Evolutionary conservation across 352 stramenopile species (phyloP), one percentile per base, ranked within the genome.

Genomic region (Globisporangium cederbergense): DNA sequence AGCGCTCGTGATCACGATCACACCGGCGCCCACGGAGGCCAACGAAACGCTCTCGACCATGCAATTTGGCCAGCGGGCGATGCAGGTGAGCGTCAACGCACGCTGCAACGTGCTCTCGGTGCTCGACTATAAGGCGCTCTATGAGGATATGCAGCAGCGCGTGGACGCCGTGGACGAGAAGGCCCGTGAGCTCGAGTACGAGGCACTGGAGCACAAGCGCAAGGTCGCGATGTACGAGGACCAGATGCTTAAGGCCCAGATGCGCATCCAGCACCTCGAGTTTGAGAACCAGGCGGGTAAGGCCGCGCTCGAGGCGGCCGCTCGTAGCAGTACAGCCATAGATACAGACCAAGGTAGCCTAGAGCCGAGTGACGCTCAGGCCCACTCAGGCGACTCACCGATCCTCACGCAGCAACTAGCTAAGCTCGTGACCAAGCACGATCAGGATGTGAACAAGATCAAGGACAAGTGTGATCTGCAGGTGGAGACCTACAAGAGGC

Each of bases 61-160:
- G 22, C 79, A 86, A n/a, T 91, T 93, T 52, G 83, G 84, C 4
- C 83, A 92, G 60, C 76, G 83, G 4, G 83, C 83, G 18, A 89
- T 90, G 81, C 66, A 88, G 38, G 81, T 92, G 32, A 45, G 72
- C 4, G 81, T 92, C n/a, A 67, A 75, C 46, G 81, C 83, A 14
- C 76, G 86, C 38, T 76, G 77, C 25, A 88, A 87, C 43, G 78
- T 85, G 18, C 63, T 90, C 38, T 84, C 77, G 1, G 76, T 90
- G 14, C 65, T 88, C 0, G 83, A 90, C 66, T 92, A 92, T 58
- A 86, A 83, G 25, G 53, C 78, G 11, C 62, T 92, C 5, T 89
- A 89, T 34, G 78, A 92, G 56, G 73, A 81, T 16, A 71, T 81
- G 38, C 76, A 85, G 7, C 73, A 85, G 42, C 68, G 67, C 20